Conservation (phyloP, 345 rosid species). For the Gossypium arboreum region DNA sequence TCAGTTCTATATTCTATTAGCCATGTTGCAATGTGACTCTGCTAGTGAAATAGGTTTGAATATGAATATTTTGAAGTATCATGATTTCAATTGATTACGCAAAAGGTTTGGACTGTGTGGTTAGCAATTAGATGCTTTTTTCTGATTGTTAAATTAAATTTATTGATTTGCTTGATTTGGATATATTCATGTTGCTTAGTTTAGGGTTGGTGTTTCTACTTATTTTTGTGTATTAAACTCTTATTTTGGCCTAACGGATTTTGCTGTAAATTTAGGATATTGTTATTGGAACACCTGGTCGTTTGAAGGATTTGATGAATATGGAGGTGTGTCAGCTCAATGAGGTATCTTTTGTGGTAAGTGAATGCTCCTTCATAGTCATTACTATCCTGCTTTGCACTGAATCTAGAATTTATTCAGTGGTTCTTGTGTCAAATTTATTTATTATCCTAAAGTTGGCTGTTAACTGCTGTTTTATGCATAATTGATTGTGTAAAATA, state of each 20-base stretch:
- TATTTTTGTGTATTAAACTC: background rate
- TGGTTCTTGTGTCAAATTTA: background rate
- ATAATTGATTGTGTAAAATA: background rate
- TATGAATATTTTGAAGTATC: background rate
- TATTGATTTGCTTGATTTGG: background rate
- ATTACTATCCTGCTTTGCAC: background rate
- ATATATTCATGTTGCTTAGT: background rate
- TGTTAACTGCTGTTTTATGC: background rate
- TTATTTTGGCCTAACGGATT: background rate
- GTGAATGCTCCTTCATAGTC: slow-evolving; percentile 22
- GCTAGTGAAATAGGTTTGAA: background rate
- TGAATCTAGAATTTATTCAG: background rate
- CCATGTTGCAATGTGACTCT: background rate
- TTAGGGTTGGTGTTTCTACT: background rate
- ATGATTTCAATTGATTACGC: background rate
- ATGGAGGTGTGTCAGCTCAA: slow-evolving; percentile 63
- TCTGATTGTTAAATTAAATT: background rate
- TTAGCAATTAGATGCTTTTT: background rate
- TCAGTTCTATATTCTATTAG: slow-evolving; percentile 12
- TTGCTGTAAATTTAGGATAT: slow-evolving; percentile 50
- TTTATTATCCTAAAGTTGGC: background rate
- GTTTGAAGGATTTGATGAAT: slow-evolving; percentile 87
- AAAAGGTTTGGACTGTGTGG: background rate
- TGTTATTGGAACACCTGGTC: slow-evolving; percentile 98
- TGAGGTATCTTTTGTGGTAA: slow-evolving; percentile 90